Conservation (phyloP, 139 green algal species). For the Pseudopediastrum boryanum region DNA sequence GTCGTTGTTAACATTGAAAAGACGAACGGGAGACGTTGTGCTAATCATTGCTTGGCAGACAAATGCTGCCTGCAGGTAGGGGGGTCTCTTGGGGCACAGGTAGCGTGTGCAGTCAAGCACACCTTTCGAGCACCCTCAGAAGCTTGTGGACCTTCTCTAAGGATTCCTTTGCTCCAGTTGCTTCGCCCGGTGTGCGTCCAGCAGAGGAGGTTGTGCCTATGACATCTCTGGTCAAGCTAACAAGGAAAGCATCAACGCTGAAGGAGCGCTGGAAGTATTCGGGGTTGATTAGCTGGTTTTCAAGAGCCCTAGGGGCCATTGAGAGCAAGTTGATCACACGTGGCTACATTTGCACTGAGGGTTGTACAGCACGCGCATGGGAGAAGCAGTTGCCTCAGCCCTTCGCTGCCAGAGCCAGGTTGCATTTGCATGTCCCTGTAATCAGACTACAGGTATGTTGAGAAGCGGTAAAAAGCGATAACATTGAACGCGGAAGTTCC, state of each 20-base stretch:
- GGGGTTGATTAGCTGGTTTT: too few species aligned
- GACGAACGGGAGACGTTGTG: not conserved
- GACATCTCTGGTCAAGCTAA: constrained; percentile 30
- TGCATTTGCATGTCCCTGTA: too few species aligned
- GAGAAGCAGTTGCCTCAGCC: too few species aligned
- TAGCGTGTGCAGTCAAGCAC: not conserved
- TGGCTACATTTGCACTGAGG: too few species aligned
- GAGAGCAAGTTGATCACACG: too few species aligned
- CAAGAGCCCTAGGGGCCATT: too few species aligned
- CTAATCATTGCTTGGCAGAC: not conserved
- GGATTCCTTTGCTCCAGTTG: not conserved
- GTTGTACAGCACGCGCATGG: too few species aligned
- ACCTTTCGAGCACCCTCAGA: constrained; percentile 1
- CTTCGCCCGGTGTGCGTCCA: not conserved
- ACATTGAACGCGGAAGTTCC: too few species aligned
- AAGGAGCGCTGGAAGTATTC: constrained; percentile 31
- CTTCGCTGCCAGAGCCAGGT: too few species aligned
- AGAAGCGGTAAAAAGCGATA: too few species aligned
- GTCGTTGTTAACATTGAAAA: not conserved
- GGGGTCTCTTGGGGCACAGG: not conserved
- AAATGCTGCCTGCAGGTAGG: not conserved
- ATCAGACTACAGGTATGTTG: too few species aligned
- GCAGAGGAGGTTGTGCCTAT: not conserved
- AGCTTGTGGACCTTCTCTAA: not conserved
- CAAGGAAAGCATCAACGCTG: constrained; percentile 29